phyloP scores from a whole-genome alignment of 441 rosid genomes.

The Corymbia calophylla region DNA sequence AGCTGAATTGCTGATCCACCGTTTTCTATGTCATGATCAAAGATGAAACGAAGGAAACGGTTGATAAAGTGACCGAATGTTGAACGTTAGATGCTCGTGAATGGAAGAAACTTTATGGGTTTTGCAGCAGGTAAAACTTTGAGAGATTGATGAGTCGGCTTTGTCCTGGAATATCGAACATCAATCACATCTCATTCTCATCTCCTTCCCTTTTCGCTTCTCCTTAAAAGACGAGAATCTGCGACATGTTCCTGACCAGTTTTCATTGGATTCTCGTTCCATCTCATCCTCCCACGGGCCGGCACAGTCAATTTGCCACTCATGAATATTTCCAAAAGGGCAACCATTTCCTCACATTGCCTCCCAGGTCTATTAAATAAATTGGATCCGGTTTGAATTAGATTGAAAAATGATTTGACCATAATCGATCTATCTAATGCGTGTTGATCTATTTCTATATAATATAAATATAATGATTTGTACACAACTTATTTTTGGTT shows the following conservation, averaged over 20 bases:
- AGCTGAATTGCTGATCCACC: not conserved
- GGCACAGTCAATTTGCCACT: not conserved
- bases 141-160: not conserved
- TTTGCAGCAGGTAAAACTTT: not conserved
- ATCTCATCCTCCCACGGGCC: not conserved
- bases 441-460: too few species aligned
- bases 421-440: not conserved
- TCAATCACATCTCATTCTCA: not conserved
- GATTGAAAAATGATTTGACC: too few species aligned
- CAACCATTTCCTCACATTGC: not conserved
- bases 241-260: not conserved
- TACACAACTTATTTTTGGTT: too few species aligned
- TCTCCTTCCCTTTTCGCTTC: not conserved
- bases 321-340: not conserved
- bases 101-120: not conserved
- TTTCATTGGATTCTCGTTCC: not conserved
- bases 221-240: not conserved
- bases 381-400: not conserved
- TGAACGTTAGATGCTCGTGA: not conserved
- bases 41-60: not conserved
- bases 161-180: not conserved
- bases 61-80: not conserved
- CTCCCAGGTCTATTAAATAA: not conserved
- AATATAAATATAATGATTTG: not conserved
- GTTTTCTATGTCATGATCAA: not conserved